Evolutionary conservation across 2,329 filamentous ascomycete species (phyloP).

Genomic region (Aspergillus spinulosporus): DNA sequence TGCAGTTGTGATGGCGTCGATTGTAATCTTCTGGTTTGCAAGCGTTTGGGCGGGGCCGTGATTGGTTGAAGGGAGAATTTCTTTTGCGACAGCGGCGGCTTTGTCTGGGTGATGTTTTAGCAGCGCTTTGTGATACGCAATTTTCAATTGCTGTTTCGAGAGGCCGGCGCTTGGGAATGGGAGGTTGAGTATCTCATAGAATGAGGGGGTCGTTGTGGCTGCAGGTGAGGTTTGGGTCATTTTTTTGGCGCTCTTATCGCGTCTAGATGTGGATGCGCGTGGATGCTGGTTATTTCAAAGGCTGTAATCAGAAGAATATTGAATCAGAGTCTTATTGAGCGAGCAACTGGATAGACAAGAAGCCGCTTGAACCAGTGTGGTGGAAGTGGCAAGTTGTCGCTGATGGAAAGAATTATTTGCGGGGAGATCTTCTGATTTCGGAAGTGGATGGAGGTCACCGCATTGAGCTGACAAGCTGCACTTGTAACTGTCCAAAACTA

Average conservation of each 20-base stretch:
- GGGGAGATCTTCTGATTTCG: background rate
- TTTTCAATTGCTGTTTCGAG: conserved; percentile 49
- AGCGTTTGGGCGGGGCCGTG: background rate
- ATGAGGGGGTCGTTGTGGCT: conserved; percentile 20
- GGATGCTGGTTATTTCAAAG: no score
- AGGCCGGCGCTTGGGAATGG: conserved; percentile 30
- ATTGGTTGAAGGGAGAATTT: background rate
- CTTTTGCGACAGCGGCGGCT: conserved; percentile 22
- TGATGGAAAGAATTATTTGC: background rate
- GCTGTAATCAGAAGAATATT: no score
- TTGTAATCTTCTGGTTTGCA: conserved; percentile 35
- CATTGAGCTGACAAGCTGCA: no score
- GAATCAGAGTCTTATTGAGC: no score
- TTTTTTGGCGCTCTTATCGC: background rate
- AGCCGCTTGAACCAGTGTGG: background rate
- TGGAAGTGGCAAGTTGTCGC: background rate
- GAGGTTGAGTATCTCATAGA: conserved; percentile 46
- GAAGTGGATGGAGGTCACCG: background rate
- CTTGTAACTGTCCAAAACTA: no score
- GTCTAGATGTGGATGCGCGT: no score
- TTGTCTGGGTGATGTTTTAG: conserved; percentile 63
- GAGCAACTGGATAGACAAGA: background rate
- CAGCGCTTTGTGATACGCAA: conserved; percentile 59
- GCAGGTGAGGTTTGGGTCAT: conserved; percentile 18
- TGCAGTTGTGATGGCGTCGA: conserved; percentile 62